Evolutionary conservation across 2,329 filamentous ascomycete species (phyloP).

Genomic region (Hymenoscyphus salicellus): DNA sequence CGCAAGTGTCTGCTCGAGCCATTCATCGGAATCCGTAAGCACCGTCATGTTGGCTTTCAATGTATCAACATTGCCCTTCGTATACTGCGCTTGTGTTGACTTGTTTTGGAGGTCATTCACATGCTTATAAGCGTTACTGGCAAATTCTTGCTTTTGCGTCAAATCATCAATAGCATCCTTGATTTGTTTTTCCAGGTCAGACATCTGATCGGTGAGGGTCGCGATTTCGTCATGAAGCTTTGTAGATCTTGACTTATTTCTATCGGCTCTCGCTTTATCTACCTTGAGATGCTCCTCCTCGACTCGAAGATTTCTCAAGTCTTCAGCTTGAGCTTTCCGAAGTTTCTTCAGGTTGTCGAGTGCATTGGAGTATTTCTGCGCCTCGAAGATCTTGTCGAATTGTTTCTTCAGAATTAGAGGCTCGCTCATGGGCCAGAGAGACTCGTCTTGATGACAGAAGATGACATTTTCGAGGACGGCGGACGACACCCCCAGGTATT

Average conservation of each 20-base stretch:
- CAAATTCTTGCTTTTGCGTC: slow-evolving; percentile 67
- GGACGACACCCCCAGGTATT: slow-evolving; percentile 82
- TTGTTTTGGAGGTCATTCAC: slow-evolving; percentile 75
- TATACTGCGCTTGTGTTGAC: slow-evolving; percentile 67
- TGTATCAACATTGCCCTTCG: slow-evolving; percentile 67
- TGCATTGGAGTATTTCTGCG: slow-evolving; percentile 92
- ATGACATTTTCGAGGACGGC: slow-evolving; percentile 93
- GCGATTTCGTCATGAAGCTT: slow-evolving; percentile 67
- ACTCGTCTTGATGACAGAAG: slow-evolving; percentile 98
- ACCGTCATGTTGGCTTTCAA: slow-evolving; percentile 72
- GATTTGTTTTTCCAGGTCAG: slow-evolving; percentile 58
- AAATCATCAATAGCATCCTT: slow-evolving; percentile 53
- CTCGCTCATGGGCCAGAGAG: slow-evolving; percentile 92
- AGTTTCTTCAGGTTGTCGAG: slow-evolving; percentile 91
- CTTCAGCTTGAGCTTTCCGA: slow-evolving; percentile 75
- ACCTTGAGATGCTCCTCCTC: slow-evolving; percentile 74
- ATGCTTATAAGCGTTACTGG: slow-evolving; percentile 70
- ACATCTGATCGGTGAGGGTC: slow-evolving; percentile 54
- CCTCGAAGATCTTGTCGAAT: slow-evolving; percentile 98
- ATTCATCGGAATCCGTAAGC: slow-evolving; percentile 73
- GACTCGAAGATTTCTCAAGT: slow-evolving; percentile 69
- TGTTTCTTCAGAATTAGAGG: slow-evolving; percentile 82
- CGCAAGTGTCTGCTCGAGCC: slow-evolving; percentile 67
- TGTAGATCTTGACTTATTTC: slow-evolving; percentile 62
- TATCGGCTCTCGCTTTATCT: slow-evolving; percentile 81